phyloP scores from a whole-genome alignment of 1,139 yeast genomes.

The Suhomyces guaymorum region DNA sequence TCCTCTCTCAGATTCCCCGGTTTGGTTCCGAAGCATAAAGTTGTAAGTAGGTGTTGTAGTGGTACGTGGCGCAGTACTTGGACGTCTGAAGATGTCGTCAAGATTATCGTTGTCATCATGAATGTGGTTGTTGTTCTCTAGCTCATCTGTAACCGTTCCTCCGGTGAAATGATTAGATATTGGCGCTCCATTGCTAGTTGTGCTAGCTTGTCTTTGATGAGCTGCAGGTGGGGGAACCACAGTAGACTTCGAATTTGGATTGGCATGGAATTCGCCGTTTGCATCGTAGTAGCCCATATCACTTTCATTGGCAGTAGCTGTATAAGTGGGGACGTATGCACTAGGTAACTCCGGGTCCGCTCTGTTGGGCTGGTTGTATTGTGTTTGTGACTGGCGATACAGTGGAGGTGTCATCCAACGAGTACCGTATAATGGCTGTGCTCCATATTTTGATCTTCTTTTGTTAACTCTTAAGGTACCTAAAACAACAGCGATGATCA shows the following conservation, averaged over 20 bases:
- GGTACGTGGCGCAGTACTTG: conserved; percentile 4
- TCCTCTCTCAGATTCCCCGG: neutral
- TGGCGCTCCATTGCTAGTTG: conserved; percentile 15
- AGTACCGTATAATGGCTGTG: conserved; percentile 75
- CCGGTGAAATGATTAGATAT: conserved; percentile 9
- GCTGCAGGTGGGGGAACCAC: conserved; percentile 16
- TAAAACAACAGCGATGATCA: conserved; percentile 49
- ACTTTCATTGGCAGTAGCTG: conserved; percentile 61
- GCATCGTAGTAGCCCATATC: conserved; percentile 84
- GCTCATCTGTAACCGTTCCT: conserved; percentile 13
- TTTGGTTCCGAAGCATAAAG: conserved; percentile 7
- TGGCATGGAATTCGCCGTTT: conserved; percentile 56
- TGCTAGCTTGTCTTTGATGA: conserved; percentile 17
- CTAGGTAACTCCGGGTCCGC: conserved; percentile 39
- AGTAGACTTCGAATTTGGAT: conserved; percentile 25
- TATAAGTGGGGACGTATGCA: conserved; percentile 64
- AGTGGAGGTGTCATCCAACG: conserved; percentile 92
- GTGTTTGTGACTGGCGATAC: conserved; percentile 72
- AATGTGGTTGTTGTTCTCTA: neutral
- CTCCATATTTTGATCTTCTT: conserved; percentile 60
- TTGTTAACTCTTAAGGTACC: conserved; percentile 61
- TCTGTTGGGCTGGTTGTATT: conserved; percentile 46
- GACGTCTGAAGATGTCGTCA: conserved; percentile 9
- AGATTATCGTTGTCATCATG: conserved; percentile 5
- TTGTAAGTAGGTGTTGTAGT: conserved; percentile 11